These are phyloP conservation scores for Fomitopsis betulina DNA, from an alignment of 1,284 basidiomycete genomes.

Conservation along the genomic window DNA sequence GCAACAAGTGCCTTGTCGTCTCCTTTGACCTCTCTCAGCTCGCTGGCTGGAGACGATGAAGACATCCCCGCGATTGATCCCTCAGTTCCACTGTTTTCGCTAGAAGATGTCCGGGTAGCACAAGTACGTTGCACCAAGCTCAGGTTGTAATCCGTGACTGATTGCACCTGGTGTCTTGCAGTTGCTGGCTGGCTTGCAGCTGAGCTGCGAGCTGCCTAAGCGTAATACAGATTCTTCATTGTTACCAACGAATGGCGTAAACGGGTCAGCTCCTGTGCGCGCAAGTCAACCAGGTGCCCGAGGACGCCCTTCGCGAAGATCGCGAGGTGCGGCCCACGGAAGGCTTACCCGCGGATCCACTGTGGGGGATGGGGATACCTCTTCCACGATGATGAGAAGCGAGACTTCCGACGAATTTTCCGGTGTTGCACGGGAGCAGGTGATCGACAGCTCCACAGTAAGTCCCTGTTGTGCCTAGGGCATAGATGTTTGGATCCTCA, in stretches of 20 bases:
- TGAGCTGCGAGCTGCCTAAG: not conserved
- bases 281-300: not conserved
- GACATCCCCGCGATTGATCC: slow-evolving; percentile 19
- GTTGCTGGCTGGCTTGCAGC: not conserved
- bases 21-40: slow-evolving; percentile 71
- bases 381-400: not conserved
- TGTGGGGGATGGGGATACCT: not conserved
- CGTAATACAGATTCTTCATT: not conserved
- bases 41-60: slow-evolving; percentile 58
- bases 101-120: slow-evolving; percentile 38
- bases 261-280: not conserved
- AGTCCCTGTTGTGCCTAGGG: not conserved
- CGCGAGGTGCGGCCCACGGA: not conserved
- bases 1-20: slow-evolving; percentile 56
- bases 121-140: slow-evolving; percentile 21
- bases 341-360: not conserved
- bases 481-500: not conserved
- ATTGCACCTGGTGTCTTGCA: not conserved
- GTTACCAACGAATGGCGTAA: not conserved
- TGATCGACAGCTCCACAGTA: not conserved
- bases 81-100: slow-evolving; percentile 21
- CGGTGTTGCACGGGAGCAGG: not conserved
- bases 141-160: not conserved
- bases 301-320: not conserved
- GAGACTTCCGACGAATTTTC: too few relatives aligned